Percentiles rank a stretch among this genome's conserved stretches.
These are phyloP conservation scores for Chenopodium suecicum DNA, from an alignment of 148 eudicot species.

Conservation along the genomic window DNA sequence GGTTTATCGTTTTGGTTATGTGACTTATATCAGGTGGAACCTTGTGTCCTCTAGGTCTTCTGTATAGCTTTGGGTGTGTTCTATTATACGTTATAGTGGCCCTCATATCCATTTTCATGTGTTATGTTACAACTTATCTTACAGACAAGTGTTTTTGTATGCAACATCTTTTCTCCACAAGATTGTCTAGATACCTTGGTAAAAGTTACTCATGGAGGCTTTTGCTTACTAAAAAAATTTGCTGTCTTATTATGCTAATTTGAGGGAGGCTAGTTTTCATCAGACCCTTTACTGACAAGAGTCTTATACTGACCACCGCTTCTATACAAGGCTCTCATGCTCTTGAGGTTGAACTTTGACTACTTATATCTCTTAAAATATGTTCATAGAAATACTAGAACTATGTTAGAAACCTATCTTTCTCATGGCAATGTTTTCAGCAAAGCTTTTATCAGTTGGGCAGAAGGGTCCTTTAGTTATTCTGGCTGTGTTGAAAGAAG, in stretches of 20 bases:
- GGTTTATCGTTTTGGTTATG: background rate
- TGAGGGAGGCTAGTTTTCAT: background rate
- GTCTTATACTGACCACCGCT: background rate
- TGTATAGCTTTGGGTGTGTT: background rate
- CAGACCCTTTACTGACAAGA: background rate
- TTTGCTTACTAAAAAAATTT: background rate
- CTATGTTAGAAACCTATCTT: background rate
- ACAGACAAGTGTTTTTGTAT: background rate
- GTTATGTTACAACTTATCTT: background rate
- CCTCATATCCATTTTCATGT: background rate
- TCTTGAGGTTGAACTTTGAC: background rate
- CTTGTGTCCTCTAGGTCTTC: background rate
- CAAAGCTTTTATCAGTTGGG: background rate
- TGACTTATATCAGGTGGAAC: background rate
- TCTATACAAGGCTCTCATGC: background rate
- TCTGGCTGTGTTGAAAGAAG: background rate
- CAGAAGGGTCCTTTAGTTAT: background rate
- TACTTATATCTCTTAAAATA: background rate
- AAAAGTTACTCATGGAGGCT: background rate
- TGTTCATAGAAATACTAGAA: no score
- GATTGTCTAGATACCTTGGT: background rate
- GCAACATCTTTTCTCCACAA: background rate
- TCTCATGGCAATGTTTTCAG: background rate
- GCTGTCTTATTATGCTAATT: background rate
- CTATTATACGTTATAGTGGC: no score